Base-by-base conservation (phyloP, 768 basidiomycete genomes). In the Termitomyces sp. region DNA sequence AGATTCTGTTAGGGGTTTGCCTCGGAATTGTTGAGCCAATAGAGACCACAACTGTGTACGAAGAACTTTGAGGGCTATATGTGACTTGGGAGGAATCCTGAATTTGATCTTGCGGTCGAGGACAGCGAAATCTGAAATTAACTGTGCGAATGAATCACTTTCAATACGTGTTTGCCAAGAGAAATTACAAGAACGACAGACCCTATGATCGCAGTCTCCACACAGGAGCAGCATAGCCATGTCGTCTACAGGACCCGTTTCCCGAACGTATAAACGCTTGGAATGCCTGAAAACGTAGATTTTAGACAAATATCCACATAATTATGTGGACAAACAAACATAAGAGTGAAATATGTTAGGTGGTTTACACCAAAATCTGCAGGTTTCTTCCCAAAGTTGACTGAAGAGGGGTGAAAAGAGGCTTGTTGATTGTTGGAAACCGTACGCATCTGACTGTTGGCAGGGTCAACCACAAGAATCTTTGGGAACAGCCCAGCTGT, bases 231-330 rank as follows among this genome's bases (percentile, higher is more conserved):
- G 66, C 52, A 98, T 69, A 4, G 92, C 83, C 28, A 90, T 70
- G 63, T 96, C 92, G 61, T 97, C 91, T 8, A 91, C 83, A 5
- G 94, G 91, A 6, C 92, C 86, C 0, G 89, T 93, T 71, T 98
- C 96, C 94, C 94, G 97, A 18, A 82, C 90, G 71, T 92, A 96
- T 28, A 95, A 72, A 69, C 85, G 93, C 73, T 93, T 97, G 7
- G 94, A 95, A 67, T 94, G 93, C 92, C 94, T 94, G 54, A 28
- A 41, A 39, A 10, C 37, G 33, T 20, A 55, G 1, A 51, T 59
- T 59, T 60, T n/a, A 60, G 58, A 64, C 46, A 62, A 26, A 52
- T 33, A 15, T 2, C 33, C 33, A 51, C 15, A 33, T 15, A 48
- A n/a, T 9, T 29, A 0, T n/a, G 24, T 3, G n/a, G 34, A n/a